Conservation (phyloP, 1,284 basidiomycete genomes). For the Apiotrichum gracile region DNA sequence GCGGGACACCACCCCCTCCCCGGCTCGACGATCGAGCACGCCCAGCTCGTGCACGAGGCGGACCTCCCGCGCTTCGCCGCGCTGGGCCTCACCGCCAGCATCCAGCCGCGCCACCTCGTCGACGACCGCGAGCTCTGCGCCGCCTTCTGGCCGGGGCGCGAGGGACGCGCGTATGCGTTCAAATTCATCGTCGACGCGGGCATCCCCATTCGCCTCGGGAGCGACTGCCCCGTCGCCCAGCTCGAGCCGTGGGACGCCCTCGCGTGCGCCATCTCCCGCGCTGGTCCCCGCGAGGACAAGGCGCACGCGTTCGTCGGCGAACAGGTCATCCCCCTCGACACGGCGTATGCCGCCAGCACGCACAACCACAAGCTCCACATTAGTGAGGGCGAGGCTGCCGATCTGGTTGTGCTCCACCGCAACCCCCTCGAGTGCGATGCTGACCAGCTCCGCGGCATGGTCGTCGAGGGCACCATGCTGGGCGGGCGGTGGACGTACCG, state of each 20-base stretch:
- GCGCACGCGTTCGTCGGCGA: conserved; percentile 15
- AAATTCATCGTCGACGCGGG: conserved; percentile 27
- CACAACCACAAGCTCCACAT: neutral
- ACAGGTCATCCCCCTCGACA: conserved; percentile 22
- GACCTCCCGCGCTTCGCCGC: conserved; percentile 30
- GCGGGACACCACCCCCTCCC: conserved; percentile 15
- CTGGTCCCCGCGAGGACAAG: conserved; percentile 1
- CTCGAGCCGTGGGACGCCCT: conserved; percentile 40
- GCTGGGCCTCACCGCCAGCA: conserved; percentile 32
- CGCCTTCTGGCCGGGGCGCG: conserved; percentile 36
- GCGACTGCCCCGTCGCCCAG: conserved; percentile 36
- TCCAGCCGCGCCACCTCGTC: conserved; percentile 41
- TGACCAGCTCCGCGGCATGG: conserved; percentile 26
- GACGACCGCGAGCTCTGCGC: conserved; percentile 36
- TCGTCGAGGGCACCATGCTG: conserved; percentile 33
- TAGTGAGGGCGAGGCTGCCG: conserved; percentile 25
- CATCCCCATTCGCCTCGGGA: conserved; percentile 31
- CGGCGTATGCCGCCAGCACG: conserved; percentile 21
- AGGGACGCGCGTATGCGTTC: conserved; percentile 34
- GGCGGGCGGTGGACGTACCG: conserved; percentile 32
- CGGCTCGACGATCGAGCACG: conserved; percentile 39
- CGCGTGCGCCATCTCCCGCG: conserved; percentile 28
- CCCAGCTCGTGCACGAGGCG: conserved; percentile 26
- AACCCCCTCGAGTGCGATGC: conserved; percentile 29
- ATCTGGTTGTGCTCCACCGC: conserved; percentile 22